Base-by-base conservation (phyloP, 306 rosid genomes). In the Macrotyloma uniflorum region DNA sequence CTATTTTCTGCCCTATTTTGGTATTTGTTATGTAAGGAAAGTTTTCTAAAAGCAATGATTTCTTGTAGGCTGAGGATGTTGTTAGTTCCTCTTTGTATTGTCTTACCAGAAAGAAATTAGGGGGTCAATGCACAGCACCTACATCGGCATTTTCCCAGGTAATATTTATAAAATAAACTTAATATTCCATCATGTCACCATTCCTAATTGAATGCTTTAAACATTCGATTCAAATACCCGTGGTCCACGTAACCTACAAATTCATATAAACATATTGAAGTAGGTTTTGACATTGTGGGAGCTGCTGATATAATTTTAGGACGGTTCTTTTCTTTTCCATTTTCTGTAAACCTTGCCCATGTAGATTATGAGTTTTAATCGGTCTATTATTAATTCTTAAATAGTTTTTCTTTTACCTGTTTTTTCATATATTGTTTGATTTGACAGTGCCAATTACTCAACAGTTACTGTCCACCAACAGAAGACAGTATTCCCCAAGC, bases 1-100 rank as follows among this genome's bases (percentile, higher is more conserved):
- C 8, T 59, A 14, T 59, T 59, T 55, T 23, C 5, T 26, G 11
- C 14, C 12, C 40, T 14, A 28, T 14, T 53, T 59, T 28, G 40
- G 40, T 15, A 59, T 15, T 28, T 58, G n/a, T 36, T 28, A 6
- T 59, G 38, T 28, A 15, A 59, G 38, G 20, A 7, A 3, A 28
- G 6, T 28, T 15, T 59, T 28, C 18, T 59, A 59, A 12, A 59
- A 28, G 19, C 38, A 28, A 59, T 59, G 40, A 28, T 28, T 59
- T 59, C 40, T 14, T 59, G 20, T 59, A 59, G 66, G 66, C 40
- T 28, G 66, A 59, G 32, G 20, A 36, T 28, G 20, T 59, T 59
- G 66, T 59, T 59, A 26, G 66, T 59, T 59, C 40, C 32, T 59
- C 66, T 59, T 14, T 59, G 66, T 28, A 59, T 15, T 59, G 40